Evolutionary conservation across 2,329 filamentous ascomycete species (phyloP).

Genomic region (Chaetomiaceae sp.): DNA sequence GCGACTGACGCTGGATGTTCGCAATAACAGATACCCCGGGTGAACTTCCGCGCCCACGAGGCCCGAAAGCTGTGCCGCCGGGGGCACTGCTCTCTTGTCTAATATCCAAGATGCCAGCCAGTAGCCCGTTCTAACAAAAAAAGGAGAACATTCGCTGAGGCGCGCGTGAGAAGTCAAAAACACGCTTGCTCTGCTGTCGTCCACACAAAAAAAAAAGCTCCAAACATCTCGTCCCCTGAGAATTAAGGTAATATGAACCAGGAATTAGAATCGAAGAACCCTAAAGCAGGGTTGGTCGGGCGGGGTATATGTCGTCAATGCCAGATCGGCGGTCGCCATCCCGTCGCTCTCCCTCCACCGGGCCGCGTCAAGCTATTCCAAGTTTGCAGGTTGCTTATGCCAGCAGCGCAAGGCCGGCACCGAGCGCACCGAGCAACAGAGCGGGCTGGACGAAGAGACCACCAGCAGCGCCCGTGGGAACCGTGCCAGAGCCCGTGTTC

Average conservation of each 20-base stretch:
- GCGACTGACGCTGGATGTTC: constrained; percentile 7
- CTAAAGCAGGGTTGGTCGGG: not conserved
- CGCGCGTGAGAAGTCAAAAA: constrained; percentile 12
- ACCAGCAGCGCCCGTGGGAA: constrained; percentile 29
- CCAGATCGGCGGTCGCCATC: constrained; percentile 5
- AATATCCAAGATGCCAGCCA: constrained; percentile 21
- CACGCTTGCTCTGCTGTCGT: too few relatives aligned
- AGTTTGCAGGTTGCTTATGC: too few relatives aligned
- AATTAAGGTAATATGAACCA: constrained; percentile 14
- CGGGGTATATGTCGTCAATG: constrained; percentile 12
- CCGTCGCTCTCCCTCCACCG: not conserved
- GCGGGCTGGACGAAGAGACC: constrained; percentile 35
- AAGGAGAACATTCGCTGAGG: constrained; percentile 4
- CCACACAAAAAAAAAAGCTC: constrained; percentile 14
- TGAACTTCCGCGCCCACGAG: constrained; percentile 5
- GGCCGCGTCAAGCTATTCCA: not conserved
- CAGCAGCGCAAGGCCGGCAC: constrained; percentile 36
- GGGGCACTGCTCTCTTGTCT: constrained; percentile 5
- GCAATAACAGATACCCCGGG: constrained; percentile 9
- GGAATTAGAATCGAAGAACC: constrained; percentile 12
- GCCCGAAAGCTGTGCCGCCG: constrained; percentile 3
- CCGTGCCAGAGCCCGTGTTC: constrained; percentile 20
- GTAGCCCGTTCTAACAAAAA: constrained; percentile 16
- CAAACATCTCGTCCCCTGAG: constrained; percentile 25
- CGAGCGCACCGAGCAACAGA: constrained; percentile 35